These are phyloP conservation scores for Lachancea fermentati DNA, from an alignment of 805 yeast species.

Conservation along the genomic window DNA sequence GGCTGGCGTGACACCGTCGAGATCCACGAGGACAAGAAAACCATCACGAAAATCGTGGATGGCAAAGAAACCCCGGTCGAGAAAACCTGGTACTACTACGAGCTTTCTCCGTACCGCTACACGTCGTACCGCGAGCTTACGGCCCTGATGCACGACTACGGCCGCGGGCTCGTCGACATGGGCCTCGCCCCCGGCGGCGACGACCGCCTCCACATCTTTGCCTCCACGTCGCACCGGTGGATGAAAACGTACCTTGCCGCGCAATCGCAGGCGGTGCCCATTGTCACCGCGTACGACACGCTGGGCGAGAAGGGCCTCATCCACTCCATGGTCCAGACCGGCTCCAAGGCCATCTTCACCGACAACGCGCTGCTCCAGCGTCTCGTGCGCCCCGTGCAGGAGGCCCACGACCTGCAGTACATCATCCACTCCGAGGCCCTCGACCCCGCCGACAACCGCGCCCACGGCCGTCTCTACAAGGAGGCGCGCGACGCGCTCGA, in stretches of 20 bases:
- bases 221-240: conserved; percentile 86
- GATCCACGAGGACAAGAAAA: conserved; percentile 69
- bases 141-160: conserved; percentile 45
- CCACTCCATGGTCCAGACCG: conserved; percentile 81
- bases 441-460: conserved; percentile 57
- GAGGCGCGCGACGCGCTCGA: conserved; percentile 54
- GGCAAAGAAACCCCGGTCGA: conserved; percentile 69
- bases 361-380: conserved; percentile 68
- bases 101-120: conserved; percentile 66
- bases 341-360: conserved; percentile 70
- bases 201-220: conserved; percentile 75
- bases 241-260: conserved; percentile 80
- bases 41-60: conserved; percentile 66
- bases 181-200: conserved; percentile 62
- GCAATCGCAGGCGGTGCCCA: conserved; percentile 71
- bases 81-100: conserved; percentile 85
- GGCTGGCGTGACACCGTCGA: conserved; percentile 78
- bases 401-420: conserved; percentile 54
- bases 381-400: conserved; percentile 65
- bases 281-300: conserved; percentile 95
- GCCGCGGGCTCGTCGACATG: conserved; percentile 68
- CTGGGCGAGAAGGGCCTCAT: conserved; percentile 84
- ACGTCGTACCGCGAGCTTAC: conserved; percentile 56
- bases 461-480: conserved; percentile 51
- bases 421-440: conserved; percentile 67